Percentiles rank a stretch among this genome's conserved stretches.
Conservation (phyloP, 345 rosid species). For the Xanthoceras sorbifolium region DNA sequence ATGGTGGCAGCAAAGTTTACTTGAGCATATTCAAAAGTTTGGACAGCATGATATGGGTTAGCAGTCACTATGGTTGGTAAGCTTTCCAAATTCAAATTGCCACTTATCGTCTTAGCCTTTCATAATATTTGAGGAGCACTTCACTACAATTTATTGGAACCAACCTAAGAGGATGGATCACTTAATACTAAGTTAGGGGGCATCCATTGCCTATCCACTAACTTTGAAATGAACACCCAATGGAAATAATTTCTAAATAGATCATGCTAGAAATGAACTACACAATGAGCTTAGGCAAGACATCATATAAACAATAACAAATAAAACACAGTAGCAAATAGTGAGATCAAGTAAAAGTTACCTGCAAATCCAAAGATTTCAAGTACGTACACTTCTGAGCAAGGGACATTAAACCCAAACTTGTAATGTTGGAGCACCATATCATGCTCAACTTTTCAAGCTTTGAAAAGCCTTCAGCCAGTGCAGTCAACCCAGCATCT, state of each 20-base stretch:
- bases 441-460: conserved; percentile 78
- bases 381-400: conserved; percentile 61
- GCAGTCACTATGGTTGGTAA: background rate
- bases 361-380: conserved; percentile 86
- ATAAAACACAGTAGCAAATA: background rate
- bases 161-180: background rate
- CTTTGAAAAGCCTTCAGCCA: conserved; percentile 66
- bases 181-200: background rate
- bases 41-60: background rate
- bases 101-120: background rate
- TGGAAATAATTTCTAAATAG: background rate
- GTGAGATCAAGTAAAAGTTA: conserved; percentile 13
- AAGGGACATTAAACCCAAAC: conserved; percentile 62
- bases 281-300: background rate
- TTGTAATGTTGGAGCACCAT: conserved; percentile 82
- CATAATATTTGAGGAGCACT: background rate
- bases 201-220: background rate
- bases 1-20: background rate
- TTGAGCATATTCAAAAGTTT: background rate
- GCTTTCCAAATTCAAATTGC: background rate
- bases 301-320: background rate
- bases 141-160: background rate
- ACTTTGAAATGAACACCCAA: background rate
- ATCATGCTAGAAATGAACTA: background rate
- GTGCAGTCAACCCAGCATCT: conserved; percentile 65